Percentiles rank a stretch among this genome's conserved stretches.
phyloP scores from a whole-genome alignment of 129 eudicot species.

The Lactuca saligna region DNA sequence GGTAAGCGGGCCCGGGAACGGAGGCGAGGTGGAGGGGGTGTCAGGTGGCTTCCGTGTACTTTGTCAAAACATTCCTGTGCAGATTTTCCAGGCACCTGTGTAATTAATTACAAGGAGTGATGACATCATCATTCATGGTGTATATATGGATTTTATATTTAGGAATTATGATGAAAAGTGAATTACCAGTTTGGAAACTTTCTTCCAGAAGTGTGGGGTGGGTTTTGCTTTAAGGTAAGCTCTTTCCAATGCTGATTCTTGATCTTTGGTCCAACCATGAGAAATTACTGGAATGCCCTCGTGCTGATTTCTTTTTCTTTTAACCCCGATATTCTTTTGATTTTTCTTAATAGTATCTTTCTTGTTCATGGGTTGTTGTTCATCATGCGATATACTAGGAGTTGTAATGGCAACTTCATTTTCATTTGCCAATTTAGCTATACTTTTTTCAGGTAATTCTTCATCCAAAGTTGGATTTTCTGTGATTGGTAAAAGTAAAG shows the following conservation, averaged over 20 bases:
- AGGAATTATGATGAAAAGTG: not conserved
- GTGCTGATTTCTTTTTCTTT: slow-evolving; percentile 53
- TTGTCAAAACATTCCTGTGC: slow-evolving; percentile 89
- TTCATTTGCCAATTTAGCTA: not conserved
- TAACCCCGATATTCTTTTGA: slow-evolving; percentile 34
- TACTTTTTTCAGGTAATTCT: not conserved
- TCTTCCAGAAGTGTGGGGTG: slow-evolving; percentile 92
- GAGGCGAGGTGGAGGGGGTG: slow-evolving; percentile 63
- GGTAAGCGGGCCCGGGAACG: slow-evolving; percentile 48
- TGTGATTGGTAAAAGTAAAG: not conserved
- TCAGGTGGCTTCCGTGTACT: slow-evolving; percentile 65
- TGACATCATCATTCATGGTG: too few relatives aligned
- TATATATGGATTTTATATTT: not conserved
- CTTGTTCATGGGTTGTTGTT: not conserved
- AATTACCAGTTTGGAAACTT: slow-evolving; percentile 70
- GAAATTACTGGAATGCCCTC: slow-evolving; percentile 19
- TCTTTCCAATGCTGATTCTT: slow-evolving; percentile 67
- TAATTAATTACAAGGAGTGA: too few relatives aligned
- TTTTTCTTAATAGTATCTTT: slow-evolving; percentile 2
- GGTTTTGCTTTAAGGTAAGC: slow-evolving; percentile 79
- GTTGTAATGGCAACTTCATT: not conserved
- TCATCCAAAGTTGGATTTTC: slow-evolving; percentile 19
- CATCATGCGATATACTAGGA: slow-evolving; percentile 1
- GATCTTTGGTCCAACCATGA: slow-evolving; percentile 74
- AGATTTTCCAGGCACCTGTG: slow-evolving; percentile 91